phyloP scores from a whole-genome alignment of 2,329 filamentous ascomycete genomes.

The Claviceps purpurea region DNA sequence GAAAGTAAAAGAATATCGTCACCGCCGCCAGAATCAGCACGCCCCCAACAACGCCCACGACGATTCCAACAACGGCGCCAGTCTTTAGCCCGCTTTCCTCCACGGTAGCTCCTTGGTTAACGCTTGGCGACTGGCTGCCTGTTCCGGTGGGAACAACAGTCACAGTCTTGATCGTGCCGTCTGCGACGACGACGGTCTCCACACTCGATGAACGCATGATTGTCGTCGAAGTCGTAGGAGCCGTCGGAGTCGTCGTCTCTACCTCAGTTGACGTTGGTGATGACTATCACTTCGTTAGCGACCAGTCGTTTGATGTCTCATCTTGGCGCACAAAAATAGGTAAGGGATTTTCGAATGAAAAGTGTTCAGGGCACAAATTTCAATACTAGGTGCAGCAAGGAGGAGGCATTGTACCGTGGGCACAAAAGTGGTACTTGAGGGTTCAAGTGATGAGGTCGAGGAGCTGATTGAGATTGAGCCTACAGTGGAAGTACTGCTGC shows the following conservation, averaged over 20 bases:
- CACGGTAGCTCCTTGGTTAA: constrained; percentile 5
- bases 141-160: constrained; percentile 33
- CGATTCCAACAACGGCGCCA: constrained; percentile 38
- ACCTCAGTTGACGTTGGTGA: not conserved
- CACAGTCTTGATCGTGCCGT: constrained; percentile 40
- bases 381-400: not conserved
- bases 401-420: not conserved
- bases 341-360: too few species aligned
- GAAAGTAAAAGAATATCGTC: constrained; percentile 29
- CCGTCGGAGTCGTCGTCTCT: not conserved
- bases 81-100: constrained; percentile 23
- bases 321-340: not conserved
- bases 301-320: not conserved
- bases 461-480: constrained; percentile 11
- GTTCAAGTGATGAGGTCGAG: not conserved
- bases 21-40: constrained; percentile 25
- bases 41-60: constrained; percentile 34
- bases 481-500: constrained; percentile 24
- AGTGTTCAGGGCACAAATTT: too few species aligned
- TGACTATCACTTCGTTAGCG: not conserved
- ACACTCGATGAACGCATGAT: constrained; percentile 17
- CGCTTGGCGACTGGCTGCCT: constrained; percentile 7
- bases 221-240: constrained; percentile 9
- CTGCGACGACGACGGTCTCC: constrained; percentile 41
- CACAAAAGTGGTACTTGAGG: not conserved